These are phyloP conservation scores for Sordariomycetes sp. DNA, from an alignment of 2,329 filamentous ascomycete species.

Conservation along the genomic window DNA sequence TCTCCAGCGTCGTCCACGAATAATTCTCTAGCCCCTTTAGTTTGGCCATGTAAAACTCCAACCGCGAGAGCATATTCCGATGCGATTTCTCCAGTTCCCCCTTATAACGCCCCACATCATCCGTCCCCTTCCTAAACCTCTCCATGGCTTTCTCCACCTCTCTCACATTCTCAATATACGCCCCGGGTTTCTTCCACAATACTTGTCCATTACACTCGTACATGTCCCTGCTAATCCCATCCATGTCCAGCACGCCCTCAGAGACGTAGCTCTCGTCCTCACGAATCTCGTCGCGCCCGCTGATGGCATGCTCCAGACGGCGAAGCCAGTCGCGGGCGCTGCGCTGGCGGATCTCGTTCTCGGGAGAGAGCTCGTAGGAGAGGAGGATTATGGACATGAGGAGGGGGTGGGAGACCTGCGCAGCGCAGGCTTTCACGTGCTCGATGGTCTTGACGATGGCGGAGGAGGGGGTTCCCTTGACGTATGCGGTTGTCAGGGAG, in stretches of 20 bases:
- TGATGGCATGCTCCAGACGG: constrained; percentile 49
- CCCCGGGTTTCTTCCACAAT: constrained; percentile 52
- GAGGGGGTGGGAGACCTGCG: constrained; percentile 45
- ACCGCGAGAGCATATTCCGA: constrained; percentile 36
- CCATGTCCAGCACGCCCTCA: constrained; percentile 41
- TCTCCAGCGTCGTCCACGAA: constrained; percentile 49
- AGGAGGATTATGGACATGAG: constrained; percentile 48
- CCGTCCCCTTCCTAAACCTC: constrained; percentile 22
- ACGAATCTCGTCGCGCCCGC: constrained; percentile 48
- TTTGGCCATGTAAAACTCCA: constrained; percentile 52
- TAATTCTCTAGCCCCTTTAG: constrained; percentile 53
- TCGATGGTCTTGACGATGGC: constrained; percentile 37
- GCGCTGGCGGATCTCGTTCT: constrained; percentile 51
- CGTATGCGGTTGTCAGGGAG: constrained; percentile 46
- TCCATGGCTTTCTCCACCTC: constrained; percentile 38
- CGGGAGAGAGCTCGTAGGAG: constrained; percentile 43
- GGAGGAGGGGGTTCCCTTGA: constrained; percentile 49
- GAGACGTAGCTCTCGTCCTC: constrained; percentile 41
- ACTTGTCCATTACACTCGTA: constrained; percentile 54
- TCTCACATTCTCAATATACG: constrained; percentile 42
- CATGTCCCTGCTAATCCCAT: constrained; percentile 49
- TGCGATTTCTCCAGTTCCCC: constrained; percentile 34
- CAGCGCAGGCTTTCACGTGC: constrained; percentile 37
- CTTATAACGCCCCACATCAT: neutral
- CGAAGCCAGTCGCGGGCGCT: constrained; percentile 53